Evolutionary conservation across 345 rosid species (phyloP).

Genomic region (Ailanthus altissimus): DNA sequence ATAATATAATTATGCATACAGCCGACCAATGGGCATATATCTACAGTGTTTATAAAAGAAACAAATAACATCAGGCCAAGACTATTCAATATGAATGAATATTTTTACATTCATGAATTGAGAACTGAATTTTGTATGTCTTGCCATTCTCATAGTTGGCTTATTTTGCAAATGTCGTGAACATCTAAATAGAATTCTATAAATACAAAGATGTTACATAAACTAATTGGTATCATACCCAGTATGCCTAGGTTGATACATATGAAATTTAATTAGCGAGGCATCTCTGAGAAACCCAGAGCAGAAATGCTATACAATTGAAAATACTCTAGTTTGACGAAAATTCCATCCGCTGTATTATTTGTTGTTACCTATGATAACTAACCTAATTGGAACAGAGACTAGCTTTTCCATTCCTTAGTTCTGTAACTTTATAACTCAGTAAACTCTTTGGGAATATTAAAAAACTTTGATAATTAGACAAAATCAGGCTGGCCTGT

Average conservation of each 20-base stretch:
- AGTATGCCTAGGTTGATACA: background rate
- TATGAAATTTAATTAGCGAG: background rate
- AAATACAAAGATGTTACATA: constrained; percentile 17
- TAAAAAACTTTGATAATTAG: constrained; percentile 33
- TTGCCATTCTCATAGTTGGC: constrained; percentile 2
- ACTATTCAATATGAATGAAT: background rate
- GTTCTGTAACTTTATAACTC: background rate
- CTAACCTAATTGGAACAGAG: constrained; percentile 10
- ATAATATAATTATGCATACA: too few species aligned
- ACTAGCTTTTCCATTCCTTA: background rate
- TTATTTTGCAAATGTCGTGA: constrained; percentile 1
- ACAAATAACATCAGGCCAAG: background rate
- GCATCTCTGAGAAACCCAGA: background rate
- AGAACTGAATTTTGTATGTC: background rate
- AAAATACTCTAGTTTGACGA: constrained; percentile 14
- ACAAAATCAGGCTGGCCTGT: constrained; percentile 95
- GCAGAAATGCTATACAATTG: constrained; percentile 17
- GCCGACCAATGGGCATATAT: constrained; percentile 10
- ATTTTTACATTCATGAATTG: background rate
- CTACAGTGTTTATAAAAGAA: background rate
- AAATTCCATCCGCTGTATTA: constrained; percentile 17
- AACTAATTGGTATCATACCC: background rate
- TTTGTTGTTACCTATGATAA: constrained; percentile 16
- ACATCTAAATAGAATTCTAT: constrained; percentile 4
- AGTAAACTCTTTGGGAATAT: background rate